A percentile compares a stretch with the other conserved stretches of the same genome.
phyloP scores from a whole-genome alignment of 1,284 basidiomycete genomes.

The Kwoniella shivajii region DNA sequence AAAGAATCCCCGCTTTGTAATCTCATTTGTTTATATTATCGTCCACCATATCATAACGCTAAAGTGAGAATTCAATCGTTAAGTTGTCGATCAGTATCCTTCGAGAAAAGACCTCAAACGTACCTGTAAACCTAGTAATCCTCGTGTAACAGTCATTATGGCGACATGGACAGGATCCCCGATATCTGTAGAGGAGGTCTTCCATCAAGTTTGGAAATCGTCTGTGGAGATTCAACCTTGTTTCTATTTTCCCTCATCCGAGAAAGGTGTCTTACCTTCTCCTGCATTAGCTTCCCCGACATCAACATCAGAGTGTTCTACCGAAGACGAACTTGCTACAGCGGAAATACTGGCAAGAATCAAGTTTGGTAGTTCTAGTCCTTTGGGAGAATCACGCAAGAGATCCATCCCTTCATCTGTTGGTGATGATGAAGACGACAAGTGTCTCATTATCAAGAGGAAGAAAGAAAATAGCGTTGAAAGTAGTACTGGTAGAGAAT shows the following conservation, averaged over 20 bases:
- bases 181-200: constrained; percentile 8
- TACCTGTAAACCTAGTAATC: background rate
- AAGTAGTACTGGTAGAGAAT: background rate
- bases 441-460: background rate
- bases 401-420: constrained; percentile 1
- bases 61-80: too few species aligned
- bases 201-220: constrained; percentile 4
- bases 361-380: constrained; percentile 2
- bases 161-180: constrained; percentile 8
- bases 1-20: too few species aligned
- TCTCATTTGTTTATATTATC: too few species aligned
- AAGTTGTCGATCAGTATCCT: too few species aligned
- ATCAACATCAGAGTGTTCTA: background rate
- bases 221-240: constrained; percentile 1
- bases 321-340: constrained; percentile 5
- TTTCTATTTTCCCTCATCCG: background rate
- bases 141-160: background rate
- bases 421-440: background rate
- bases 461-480: constrained; percentile 4
- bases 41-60: background rate
- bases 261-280: background rate
- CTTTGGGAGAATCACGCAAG: background rate
- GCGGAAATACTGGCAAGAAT: constrained; percentile 8
- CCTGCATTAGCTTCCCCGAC: background rate
- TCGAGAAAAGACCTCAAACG: background rate